Evolutionary conservation across 108 stramenopile genomes (phyloP), one percentile per base, ranked within the genome.

Genomic region (Epipyxis sp.): DNA sequence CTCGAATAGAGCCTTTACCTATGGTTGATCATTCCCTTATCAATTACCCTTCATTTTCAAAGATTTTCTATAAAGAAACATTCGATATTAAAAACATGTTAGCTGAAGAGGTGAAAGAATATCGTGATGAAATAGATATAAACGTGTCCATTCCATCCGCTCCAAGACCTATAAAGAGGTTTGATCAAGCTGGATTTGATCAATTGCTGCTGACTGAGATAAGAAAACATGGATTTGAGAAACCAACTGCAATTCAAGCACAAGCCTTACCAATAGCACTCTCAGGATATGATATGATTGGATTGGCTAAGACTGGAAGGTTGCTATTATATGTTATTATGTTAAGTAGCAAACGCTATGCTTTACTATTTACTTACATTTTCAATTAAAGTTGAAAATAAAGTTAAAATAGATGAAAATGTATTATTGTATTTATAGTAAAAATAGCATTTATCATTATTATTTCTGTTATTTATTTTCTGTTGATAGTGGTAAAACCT

Each of bases 291-390:
- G 71, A 74, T 37, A 39, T 74, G 41, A 30, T 74, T 16, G 71
- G 71, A 37, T 74, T 74, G 71, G 71, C 71, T 6, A 74, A 74
- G 32, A 74, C 71, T 74, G 71, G 71, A 3, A n/a, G n/a, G n/a
- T 57, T n/a, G 54, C n/a, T 57, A n/a, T n/a, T n/a, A n/a, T n/a
- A 57, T 57, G 25, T n/a, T n/a, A n/a, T 57, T n/a, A n/a, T n/a
- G n/a, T n/a, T n/a, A 57, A 57, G 25, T 57, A n/a, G 25, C 25
- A 57, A 57, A n/a, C n/a, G n/a, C 54, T 57, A n/a, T 57, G 25
- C n/a, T 57, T n/a, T n/a, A n/a, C n/a, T n/a, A n/a, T n/a, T n/a
- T n/a, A n/a, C n/a, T n/a, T n/a, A n/a, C n/a, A n/a, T n/a, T n/a
- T n/a, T n/a, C n/a, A n/a, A n/a, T n/a, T n/a, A n/a, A n/a, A n/a